Conservation (phyloP, 169 alveolate genomes). For the Eimeria acervulina region DNA sequence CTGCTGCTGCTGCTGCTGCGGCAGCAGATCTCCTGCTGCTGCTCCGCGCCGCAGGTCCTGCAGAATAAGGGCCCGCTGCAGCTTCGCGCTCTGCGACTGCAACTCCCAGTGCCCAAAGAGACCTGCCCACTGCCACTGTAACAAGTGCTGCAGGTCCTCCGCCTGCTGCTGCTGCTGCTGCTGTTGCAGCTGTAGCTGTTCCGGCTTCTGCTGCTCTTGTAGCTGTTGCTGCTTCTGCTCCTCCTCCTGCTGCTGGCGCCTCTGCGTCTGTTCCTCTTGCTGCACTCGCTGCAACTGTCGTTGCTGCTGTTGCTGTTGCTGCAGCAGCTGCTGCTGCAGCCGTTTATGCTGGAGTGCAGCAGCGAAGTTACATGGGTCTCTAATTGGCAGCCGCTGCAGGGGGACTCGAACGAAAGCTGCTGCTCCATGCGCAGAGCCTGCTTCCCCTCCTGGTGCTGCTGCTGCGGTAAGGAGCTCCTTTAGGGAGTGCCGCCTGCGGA, state of each 20-base stretch:
- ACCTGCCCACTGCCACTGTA: constrained; percentile 69
- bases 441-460: background rate
- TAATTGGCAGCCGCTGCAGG: constrained; percentile 19
- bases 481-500: constrained; percentile 14
- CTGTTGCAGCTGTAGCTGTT: constrained; percentile 49
- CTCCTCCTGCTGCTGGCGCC: background rate
- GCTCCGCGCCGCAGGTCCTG: constrained; percentile 32
- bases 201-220: constrained; percentile 30
- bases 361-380: constrained; percentile 21
- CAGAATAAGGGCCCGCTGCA: constrained; percentile 56
- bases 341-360: background rate
- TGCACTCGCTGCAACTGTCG: background rate
- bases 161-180: constrained; percentile 12
- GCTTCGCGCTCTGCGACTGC: constrained; percentile 54
- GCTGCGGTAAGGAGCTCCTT: constrained; percentile 9
- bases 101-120: constrained; percentile 32
- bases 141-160: constrained; percentile 54
- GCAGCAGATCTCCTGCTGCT: constrained; percentile 18
- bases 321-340: background rate
- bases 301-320: constrained; percentile 2
- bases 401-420: constrained; percentile 10
- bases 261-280: background rate
- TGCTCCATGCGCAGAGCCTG: background rate
- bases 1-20: constrained; percentile 19
- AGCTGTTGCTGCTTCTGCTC: constrained; percentile 27